Evolutionary conservation across 176 grass and related monocot species (phyloP).

Genomic region (Eragrostis curvula): DNA sequence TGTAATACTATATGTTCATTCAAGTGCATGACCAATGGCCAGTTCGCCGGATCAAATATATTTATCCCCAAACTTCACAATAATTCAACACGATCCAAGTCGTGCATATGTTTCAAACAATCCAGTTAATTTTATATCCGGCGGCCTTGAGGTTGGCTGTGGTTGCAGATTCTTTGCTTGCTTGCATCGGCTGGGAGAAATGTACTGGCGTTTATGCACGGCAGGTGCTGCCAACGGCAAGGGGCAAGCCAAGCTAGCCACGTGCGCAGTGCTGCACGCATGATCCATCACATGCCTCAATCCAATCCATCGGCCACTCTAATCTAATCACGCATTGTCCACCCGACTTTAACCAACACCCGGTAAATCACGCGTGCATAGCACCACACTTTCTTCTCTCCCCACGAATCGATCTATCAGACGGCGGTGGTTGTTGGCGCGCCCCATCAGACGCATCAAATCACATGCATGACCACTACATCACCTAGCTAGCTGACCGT

Average conservation of each 20-base stretch:
- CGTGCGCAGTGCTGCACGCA: slow-evolving; percentile 9
- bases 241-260: background rate
- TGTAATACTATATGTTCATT: too few species aligned
- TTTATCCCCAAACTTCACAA: too few species aligned
- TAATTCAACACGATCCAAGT: too few species aligned
- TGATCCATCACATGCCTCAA: background rate
- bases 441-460: slow-evolving; percentile 27
- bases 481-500: background rate
- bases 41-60: too few species aligned
- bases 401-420: too few species aligned
- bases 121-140: too few species aligned
- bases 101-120: too few species aligned
- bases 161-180: background rate
- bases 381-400: too few species aligned
- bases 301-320: background rate
- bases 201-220: background rate
- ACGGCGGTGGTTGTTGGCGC: slow-evolving; percentile 19
- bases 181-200: background rate
- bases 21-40: too few species aligned
- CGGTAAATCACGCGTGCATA: too few species aligned
- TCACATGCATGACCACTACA: slow-evolving; percentile 7
- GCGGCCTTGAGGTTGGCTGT: background rate
- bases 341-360: background rate
- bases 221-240: background rate
- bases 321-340: background rate